These are phyloP conservation scores for Coniella vitis DNA, from an alignment of 2,329 filamentous ascomycete genomes.

Conservation along the genomic window DNA sequence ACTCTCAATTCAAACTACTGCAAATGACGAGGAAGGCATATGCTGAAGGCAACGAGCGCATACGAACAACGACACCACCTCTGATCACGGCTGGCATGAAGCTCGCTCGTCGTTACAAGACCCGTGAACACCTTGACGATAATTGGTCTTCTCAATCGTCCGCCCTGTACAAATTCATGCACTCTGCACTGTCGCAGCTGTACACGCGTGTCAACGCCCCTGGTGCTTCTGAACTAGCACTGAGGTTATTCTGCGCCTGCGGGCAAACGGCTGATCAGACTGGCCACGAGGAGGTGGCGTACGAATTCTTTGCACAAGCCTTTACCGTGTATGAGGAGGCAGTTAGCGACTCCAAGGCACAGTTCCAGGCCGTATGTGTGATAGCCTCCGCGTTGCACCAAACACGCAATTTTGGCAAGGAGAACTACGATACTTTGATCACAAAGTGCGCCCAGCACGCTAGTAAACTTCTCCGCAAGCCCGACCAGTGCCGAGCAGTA, in stretches of 20 bases:
- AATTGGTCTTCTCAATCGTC: slow-evolving; percentile 61
- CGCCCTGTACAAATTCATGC: slow-evolving; percentile 90
- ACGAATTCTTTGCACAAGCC: slow-evolving; percentile 96
- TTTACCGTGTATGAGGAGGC: slow-evolving; percentile 98
- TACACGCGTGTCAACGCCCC: slow-evolving; percentile 75
- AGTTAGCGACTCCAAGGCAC: slow-evolving; percentile 88
- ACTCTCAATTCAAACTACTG: slow-evolving; percentile 88
- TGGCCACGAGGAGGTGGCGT: slow-evolving; percentile 90
- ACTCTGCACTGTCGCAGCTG: slow-evolving; percentile 76
- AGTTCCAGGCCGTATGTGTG: slow-evolving; percentile 96
- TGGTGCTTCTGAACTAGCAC: slow-evolving; percentile 76
- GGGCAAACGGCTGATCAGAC: slow-evolving; percentile 89
- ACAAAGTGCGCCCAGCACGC: slow-evolving; percentile 96
- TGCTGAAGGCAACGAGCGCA: slow-evolving; percentile 85
- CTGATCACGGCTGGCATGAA: slow-evolving; percentile 86
- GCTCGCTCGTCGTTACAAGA: slow-evolving; percentile 80
- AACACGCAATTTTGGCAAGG: slow-evolving; percentile 83
- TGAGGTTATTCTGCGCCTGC: slow-evolving; percentile 85
- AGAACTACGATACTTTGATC: slow-evolving; percentile 98
- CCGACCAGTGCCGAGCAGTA: slow-evolving; percentile 93
- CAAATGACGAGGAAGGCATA: slow-evolving; percentile 85
- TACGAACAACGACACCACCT: slow-evolving; percentile 90
- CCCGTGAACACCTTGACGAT: slow-evolving; percentile 73
- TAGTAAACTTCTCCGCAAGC: slow-evolving; percentile 94
- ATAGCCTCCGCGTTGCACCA: slow-evolving; percentile 86